A percentile compares a stretch with the other conserved stretches of the same genome.
phyloP scores from a whole-genome alignment of 2,329 filamentous ascomycete genomes.

The Lasiodiplodia sp. region DNA sequence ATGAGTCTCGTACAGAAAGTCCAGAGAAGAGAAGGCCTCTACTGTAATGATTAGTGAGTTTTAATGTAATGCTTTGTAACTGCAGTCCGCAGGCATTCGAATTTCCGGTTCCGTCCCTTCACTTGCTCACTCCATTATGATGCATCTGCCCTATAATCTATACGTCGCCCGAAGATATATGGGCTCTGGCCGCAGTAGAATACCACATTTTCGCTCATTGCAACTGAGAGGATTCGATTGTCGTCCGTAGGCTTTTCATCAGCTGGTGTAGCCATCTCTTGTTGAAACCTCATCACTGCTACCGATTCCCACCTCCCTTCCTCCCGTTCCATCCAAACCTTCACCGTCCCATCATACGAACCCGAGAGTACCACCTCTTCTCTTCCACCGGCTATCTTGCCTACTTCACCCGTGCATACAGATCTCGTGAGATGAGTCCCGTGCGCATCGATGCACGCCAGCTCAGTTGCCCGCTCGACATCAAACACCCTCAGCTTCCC shows the following conservation, averaged over 20 bases:
- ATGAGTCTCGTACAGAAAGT: too few relatives aligned
- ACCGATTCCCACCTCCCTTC: neutral
- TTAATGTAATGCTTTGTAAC: too few relatives aligned
- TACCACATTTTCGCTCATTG: neutral
- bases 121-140: too few relatives aligned
- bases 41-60: too few relatives aligned
- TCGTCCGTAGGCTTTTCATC: neutral
- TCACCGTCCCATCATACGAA: neutral
- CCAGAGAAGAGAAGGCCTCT: too few relatives aligned
- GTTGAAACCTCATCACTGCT: neutral
- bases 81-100: too few relatives aligned
- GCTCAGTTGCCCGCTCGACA: neutral
- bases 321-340: neutral
- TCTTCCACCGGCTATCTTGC: neutral
- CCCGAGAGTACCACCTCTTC: neutral
- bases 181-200: neutral
- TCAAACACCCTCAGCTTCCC: neutral
- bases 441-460: neutral
- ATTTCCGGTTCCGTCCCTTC: too few relatives aligned
- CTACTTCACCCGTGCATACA: neutral
- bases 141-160: neutral
- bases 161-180: neutral
- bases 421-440: neutral
- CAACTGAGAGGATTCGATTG: neutral
- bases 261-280: neutral